These are phyloP conservation scores for Pseudoscleropodium purum DNA, from an alignment of 225 moss, liverwort and hornwort genomes.

Conservation along the genomic window DNA sequence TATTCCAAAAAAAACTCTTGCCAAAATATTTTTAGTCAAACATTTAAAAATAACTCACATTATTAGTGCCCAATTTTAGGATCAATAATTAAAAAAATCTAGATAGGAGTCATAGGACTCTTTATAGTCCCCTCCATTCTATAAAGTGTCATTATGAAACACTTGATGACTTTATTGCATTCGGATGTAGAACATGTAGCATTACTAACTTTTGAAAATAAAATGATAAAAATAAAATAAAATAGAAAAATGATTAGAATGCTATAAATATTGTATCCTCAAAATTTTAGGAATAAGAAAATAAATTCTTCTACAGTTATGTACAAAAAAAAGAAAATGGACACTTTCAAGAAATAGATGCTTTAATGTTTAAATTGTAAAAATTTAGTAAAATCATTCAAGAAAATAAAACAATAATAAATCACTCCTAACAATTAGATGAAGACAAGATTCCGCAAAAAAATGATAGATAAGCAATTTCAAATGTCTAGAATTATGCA, in stretches of 20 bases:
- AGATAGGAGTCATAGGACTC: fast-evolving
- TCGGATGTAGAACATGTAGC: too few relatives aligned
- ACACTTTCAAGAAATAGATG: neutral
- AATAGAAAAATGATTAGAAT: fast-evolving
- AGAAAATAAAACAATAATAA: too few relatives aligned
- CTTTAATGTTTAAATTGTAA: neutral
- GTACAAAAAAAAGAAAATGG: neutral
- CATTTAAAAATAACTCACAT: neutral
- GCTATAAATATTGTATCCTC: too few relatives aligned
- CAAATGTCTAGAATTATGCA: neutral
- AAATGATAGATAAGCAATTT: neutral
- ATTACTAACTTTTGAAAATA: neutral
- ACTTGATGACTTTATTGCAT: neutral
- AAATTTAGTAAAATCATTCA: neutral
- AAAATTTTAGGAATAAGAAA: neutral
- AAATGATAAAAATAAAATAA: neutral
- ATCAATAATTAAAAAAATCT: neutral
- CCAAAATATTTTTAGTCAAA: too few relatives aligned
- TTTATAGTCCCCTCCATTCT: fast-evolving
- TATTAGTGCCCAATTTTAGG: neutral
- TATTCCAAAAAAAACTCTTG: fast-evolving
- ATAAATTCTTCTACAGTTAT: fast-evolving
- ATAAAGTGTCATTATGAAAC: fast-evolving
- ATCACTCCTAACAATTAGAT: neutral
- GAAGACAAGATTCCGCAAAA: neutral